Base-by-base conservation (phyloP, 352 stramenopile species). In the Pythium plurisporium region DNA sequence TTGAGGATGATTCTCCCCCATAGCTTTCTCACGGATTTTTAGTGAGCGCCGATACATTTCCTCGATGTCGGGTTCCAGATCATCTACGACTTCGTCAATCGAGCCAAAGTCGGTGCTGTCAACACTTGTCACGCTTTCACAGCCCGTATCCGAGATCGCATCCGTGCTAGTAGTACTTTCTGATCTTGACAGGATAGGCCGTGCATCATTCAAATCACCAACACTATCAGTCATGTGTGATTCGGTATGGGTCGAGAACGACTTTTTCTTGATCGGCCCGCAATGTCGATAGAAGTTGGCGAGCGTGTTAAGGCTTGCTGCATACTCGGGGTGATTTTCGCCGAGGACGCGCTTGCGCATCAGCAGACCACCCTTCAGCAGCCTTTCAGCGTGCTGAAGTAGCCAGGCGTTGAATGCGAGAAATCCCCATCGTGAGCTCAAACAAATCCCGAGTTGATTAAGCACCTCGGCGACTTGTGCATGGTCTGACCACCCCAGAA, bases 211-310 rank as follows among this genome's bases (percentile, higher is more conserved):
- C 19, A 69, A 25, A 29, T 65, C 56, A 1, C 33, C 50, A 17
- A 65, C 50, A 50, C 30, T 58, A 5, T 59, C 43, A 1, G 51
- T 55, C 41, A 62, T 49, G 46, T 62, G 37, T 25, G 14, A 26
- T 54, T 64, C 40, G 26, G 34, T 12, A 55, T 11, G 37, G 34
- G 25, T n/a, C 5, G n/a, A 43, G 20, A 34, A 43, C 17, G 26
- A 26, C 26, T 44, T 52, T 50, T 70, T 72, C 36, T 50, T 56
- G 22, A 64, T 56, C 30, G 69, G 30, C 11, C 65, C 65, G 20
- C 62, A 91, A 55, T 87, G 82, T 50, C 88, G 88, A 69, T 93
- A 93, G 47, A 93, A 93, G 45, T 93, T 93, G 31, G 79, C 83
- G 17, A 93, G 63, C 42, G 91, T 93, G 61, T 93, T 93, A 33